A percentile compares a stretch with the other conserved stretches of the same genome.
phyloP scores from a whole-genome alignment of 2,329 filamentous ascomycete genomes.

The Colletotrichum theobromicola region DNA sequence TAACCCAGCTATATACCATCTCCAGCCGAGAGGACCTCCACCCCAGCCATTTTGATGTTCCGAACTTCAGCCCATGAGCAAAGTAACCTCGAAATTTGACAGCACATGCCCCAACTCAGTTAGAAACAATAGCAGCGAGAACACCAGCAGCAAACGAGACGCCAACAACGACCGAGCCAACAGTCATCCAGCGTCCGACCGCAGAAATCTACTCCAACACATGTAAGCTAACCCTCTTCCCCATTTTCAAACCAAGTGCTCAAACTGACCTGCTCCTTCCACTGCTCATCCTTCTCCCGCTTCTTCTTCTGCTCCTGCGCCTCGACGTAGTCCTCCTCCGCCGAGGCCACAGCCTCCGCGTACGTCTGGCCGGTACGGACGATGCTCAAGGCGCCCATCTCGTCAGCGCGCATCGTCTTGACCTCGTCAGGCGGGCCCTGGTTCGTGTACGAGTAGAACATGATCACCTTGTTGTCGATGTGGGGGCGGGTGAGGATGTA shows the following conservation, averaged over 20 bases:
- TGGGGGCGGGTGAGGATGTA: background rate
- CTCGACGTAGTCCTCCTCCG: background rate
- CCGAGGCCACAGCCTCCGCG: background rate
- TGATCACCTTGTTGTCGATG: background rate
- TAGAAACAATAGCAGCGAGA: background rate
- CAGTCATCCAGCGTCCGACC: background rate
- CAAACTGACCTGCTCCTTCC: background rate
- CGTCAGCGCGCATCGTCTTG: background rate
- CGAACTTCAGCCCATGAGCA: background rate
- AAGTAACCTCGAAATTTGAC: background rate
- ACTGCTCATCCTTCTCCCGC: background rate
- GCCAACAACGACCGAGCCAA: background rate
- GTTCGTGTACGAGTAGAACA: background rate
- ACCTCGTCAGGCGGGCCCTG: background rate
- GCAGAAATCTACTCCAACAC: background rate
- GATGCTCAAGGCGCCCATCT: background rate
- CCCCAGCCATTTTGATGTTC: background rate
- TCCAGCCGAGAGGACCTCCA: rapidly evolving
- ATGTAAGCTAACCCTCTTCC: rapidly evolving
- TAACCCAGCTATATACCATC: background rate
- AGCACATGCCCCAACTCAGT: background rate
- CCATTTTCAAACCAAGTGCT: background rate
- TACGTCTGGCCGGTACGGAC: background rate
- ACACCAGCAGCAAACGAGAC: background rate
- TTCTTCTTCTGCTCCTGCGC: background rate